Conservation (phyloP, 345 rosid species). For the Lepidium africanum region DNA sequence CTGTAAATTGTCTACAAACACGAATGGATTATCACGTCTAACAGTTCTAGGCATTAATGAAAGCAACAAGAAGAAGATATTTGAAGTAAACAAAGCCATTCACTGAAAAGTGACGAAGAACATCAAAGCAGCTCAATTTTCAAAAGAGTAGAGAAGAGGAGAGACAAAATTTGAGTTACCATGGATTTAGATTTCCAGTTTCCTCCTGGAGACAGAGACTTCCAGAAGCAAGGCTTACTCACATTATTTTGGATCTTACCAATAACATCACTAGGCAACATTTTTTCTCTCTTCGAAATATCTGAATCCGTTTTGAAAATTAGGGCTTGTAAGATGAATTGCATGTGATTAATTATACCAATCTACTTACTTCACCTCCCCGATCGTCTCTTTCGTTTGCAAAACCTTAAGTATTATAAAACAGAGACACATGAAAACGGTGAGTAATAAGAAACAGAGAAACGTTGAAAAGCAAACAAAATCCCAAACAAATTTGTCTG, state of each 20-base stretch:
- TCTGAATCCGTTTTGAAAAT: not conserved
- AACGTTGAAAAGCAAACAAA: no score
- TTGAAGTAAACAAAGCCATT: not conserved
- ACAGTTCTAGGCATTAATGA: not conserved
- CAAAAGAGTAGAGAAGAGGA: not conserved
- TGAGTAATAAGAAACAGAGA: not conserved
- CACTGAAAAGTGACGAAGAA: not conserved
- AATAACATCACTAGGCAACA: not conserved
- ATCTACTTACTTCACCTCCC: not conserved
- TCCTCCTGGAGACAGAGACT: not conserved
- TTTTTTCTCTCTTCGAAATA: not conserved
- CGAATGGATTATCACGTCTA: not conserved
- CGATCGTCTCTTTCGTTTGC: not conserved
- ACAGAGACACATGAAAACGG: not conserved
- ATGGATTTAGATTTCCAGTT: conserved; percentile 11
- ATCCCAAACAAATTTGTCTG: not conserved
- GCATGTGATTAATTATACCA: not conserved
- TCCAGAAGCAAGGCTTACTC: conserved; percentile 11
- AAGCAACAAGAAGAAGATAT: not conserved
- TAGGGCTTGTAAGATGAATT: not conserved
- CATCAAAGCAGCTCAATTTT: not conserved
- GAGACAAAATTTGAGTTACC: not conserved
- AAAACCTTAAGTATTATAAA: not conserved
- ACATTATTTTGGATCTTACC: not conserved
- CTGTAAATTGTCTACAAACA: not conserved